Conservation (phyloP, 2,329 filamentous ascomycete species). For the Fonsecaea pugnacius region DNA sequence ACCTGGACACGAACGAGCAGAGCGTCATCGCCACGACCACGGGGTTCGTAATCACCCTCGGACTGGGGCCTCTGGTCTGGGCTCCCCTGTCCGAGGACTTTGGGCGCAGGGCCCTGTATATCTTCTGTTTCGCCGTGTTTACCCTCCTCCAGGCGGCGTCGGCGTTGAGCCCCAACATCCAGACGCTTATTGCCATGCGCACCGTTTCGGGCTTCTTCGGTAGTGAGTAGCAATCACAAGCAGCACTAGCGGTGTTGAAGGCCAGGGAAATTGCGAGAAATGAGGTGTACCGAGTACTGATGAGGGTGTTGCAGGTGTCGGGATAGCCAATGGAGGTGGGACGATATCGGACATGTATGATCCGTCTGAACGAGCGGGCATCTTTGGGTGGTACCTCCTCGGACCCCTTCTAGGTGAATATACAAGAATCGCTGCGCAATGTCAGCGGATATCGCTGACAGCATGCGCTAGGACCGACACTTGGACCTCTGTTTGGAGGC, state of each 20-base stretch:
- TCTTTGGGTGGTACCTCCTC: conserved; percentile 35
- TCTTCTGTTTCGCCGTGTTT: conserved; percentile 69
- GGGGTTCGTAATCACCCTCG: conserved; percentile 56
- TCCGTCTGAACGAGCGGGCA: conserved; percentile 31
- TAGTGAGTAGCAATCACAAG: conserved; percentile 36
- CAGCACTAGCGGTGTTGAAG: too few relatives aligned
- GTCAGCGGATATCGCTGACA: neutral
- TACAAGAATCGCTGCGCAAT: neutral
- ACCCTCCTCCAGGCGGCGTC: conserved; percentile 58
- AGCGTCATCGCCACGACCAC: conserved; percentile 56
- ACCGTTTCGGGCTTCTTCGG: conserved; percentile 57
- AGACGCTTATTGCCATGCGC: conserved; percentile 50
- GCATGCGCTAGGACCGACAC: conserved; percentile 22
- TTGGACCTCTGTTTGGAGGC: conserved; percentile 46
- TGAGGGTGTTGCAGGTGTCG: conserved; percentile 27
- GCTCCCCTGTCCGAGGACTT: conserved; percentile 74
- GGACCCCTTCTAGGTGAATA: conserved; percentile 30
- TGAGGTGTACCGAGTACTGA: neutral
- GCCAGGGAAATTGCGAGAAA: conserved; percentile 29
- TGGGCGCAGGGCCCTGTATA: conserved; percentile 69
- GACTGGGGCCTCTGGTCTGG: conserved; percentile 70
- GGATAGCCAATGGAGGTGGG: conserved; percentile 35
- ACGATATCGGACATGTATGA: conserved; percentile 36
- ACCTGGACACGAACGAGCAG: conserved; percentile 48
- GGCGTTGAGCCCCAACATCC: conserved; percentile 54